A percentile compares a stretch with the other conserved stretches of the same genome.
phyloP scores from a whole-genome alignment of 768 basidiomycete genomes.

The Agaricus blazei region DNA sequence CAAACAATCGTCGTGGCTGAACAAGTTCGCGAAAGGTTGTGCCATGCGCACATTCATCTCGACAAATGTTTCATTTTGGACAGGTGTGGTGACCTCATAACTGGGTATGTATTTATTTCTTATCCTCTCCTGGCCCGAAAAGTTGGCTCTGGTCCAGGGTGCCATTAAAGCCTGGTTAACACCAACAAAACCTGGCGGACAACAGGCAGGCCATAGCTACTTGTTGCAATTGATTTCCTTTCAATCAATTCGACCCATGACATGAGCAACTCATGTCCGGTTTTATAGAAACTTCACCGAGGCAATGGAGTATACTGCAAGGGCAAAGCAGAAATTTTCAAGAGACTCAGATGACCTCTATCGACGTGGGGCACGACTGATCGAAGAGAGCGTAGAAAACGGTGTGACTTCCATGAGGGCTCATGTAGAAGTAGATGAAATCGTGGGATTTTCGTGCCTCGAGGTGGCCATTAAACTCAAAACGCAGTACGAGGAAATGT shows the following conservation, averaged over 20 bases:
- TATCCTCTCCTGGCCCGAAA: background rate
- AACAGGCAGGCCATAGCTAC: background rate
- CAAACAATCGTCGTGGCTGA: conserved; percentile 6
- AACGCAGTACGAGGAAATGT: conserved; percentile 36
- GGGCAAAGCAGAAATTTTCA: conserved; percentile 47
- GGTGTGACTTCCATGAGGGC: conserved; percentile 66
- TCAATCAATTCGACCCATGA: background rate
- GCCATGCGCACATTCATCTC: conserved; percentile 62
- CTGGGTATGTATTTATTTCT: conserved; percentile 36
- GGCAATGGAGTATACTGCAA: conserved; percentile 46
- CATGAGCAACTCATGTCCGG: conserved; percentile 6
- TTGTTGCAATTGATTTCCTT: background rate
- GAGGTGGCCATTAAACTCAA: conserved; percentile 45
- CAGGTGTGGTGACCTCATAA: conserved; percentile 43
- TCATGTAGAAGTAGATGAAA: conserved; percentile 60
- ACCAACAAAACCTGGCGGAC: background rate
- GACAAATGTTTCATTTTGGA: conserved; percentile 67
- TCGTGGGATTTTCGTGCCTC: conserved; percentile 50
- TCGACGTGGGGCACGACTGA: conserved; percentile 45
- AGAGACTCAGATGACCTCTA: conserved; percentile 40
- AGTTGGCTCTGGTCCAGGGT: background rate
- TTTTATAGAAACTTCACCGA: conserved; percentile 45
- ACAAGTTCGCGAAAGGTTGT: conserved; percentile 27
- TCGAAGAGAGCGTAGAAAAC: conserved; percentile 51
- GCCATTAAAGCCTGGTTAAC: background rate